Conservation (phyloP, 371 early-diverging fungal species). For the Dichotomocladium elegans region DNA sequence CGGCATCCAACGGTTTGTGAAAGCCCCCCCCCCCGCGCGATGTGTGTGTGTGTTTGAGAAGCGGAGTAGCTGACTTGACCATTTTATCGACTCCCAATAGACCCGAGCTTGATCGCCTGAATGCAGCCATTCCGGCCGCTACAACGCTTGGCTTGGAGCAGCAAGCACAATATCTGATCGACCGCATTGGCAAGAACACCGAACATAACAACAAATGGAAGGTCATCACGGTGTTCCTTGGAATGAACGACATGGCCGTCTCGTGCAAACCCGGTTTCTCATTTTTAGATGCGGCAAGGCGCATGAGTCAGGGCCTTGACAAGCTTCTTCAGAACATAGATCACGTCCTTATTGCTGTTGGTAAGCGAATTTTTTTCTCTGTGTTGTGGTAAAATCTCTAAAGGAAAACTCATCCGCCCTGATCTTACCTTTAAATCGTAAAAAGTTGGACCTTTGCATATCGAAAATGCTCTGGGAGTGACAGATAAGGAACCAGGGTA, state of each 20-base stretch:
- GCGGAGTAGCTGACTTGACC: too few species aligned
- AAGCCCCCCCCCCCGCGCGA: background rate
- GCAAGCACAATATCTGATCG: constrained; percentile 28
- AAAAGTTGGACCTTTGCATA: constrained; percentile 16
- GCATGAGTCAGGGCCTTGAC: constrained; percentile 8
- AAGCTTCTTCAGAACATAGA: constrained; percentile 11
- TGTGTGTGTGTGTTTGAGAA: too few species aligned
- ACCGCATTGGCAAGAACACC: constrained; percentile 19
- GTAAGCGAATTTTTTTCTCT: constrained; percentile 1
- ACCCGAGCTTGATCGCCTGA: constrained; percentile 11
- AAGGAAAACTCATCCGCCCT: too few species aligned
- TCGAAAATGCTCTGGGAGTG: constrained; percentile 7
- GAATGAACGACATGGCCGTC: constrained; percentile 25
- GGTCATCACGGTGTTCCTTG: constrained; percentile 29
- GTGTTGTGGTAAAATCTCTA: too few species aligned
- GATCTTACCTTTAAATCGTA: too few species aligned
- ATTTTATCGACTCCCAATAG: too few species aligned
- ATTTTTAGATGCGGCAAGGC: background rate
- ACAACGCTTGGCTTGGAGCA: constrained; percentile 18
- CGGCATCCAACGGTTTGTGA: constrained; percentile 16
- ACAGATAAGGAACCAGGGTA: constrained; percentile 18
- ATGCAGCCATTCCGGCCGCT: constrained; percentile 28
- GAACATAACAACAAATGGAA: constrained; percentile 23
- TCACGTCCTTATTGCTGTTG: constrained; percentile 12
- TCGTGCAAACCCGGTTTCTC: constrained; percentile 20